phyloP scores from a whole-genome alignment of 768 basidiomycete species.

The Bullera alba region DNA sequence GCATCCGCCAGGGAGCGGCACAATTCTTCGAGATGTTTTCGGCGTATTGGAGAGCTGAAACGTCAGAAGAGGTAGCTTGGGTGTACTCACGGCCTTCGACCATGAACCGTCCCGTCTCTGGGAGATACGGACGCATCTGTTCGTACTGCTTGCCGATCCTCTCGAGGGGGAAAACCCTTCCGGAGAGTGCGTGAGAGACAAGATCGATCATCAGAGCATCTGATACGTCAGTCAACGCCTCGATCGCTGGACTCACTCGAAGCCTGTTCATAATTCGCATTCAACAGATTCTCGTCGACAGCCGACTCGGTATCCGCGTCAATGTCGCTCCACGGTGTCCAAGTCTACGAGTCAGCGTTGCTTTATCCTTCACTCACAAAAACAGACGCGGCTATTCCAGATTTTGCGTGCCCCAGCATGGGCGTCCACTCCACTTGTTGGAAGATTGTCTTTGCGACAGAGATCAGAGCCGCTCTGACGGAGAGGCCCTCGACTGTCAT shows the following conservation, averaged over 20 bases:
- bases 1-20: neutral
- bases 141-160: neutral
- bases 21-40: neutral
- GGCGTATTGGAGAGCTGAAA: conserved; percentile 4
- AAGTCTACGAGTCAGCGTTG: conserved; percentile 2
- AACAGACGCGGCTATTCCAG: neutral
- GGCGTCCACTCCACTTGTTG: too few relatives aligned
- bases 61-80: neutral
- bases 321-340: conserved; percentile 5
- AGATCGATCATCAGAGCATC: conserved; percentile 14
- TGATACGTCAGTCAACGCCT: neutral
- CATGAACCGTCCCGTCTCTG: neutral
- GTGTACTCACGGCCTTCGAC: conserved; percentile 10
- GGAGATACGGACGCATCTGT: neutral
- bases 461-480: neutral
- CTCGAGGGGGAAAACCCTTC: neutral
- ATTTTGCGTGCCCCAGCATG: neutral
- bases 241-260: conserved; percentile 3
- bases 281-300: conserved; percentile 3
- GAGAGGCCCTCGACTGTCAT: neutral
- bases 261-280: conserved; percentile 17
- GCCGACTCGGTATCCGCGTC: neutral
- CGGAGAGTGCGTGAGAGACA: conserved; percentile 9
- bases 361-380: conserved; percentile 1
- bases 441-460: neutral